Conservation (phyloP, 2,329 filamentous ascomycete genomes). For the Cercospora sesami region DNA sequence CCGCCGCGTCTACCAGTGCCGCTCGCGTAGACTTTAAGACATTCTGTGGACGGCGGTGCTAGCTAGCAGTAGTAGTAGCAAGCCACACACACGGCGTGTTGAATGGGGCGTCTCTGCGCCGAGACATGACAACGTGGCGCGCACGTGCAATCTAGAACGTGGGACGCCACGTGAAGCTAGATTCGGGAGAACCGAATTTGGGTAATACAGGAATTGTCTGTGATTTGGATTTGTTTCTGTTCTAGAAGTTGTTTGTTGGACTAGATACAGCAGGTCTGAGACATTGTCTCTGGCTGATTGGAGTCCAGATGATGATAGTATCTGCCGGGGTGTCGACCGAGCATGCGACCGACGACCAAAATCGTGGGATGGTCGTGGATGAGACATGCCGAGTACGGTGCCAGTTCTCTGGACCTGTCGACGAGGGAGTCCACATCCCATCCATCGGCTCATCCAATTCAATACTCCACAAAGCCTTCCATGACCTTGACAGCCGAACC, state of each 20-base stretch:
- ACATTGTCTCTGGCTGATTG: neutral
- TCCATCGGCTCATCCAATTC: neutral
- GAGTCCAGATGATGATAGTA: no score
- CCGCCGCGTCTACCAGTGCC: neutral
- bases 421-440: neutral
- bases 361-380: neutral
- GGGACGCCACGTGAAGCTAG: neutral
- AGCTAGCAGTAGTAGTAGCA: neutral
- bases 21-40: neutral
- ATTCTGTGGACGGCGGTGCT: neutral
- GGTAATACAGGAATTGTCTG: neutral
- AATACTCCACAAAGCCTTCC: constrained; percentile 36
- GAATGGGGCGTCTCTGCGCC: neutral
- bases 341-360: no score
- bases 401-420: neutral
- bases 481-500: constrained; percentile 48
- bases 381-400: neutral
- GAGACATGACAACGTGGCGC: neutral
- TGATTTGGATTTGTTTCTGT: neutral
- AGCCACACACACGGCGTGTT: neutral
- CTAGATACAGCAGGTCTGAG: neutral
- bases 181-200: neutral
- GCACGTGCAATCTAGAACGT: constrained; percentile 4
- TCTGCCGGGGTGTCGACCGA: no score
- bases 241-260: neutral